Evolutionary conservation across 1,139 yeast genomes (phyloP), one percentile per base, ranked within the genome.

Genomic region (Pichia sp.): DNA sequence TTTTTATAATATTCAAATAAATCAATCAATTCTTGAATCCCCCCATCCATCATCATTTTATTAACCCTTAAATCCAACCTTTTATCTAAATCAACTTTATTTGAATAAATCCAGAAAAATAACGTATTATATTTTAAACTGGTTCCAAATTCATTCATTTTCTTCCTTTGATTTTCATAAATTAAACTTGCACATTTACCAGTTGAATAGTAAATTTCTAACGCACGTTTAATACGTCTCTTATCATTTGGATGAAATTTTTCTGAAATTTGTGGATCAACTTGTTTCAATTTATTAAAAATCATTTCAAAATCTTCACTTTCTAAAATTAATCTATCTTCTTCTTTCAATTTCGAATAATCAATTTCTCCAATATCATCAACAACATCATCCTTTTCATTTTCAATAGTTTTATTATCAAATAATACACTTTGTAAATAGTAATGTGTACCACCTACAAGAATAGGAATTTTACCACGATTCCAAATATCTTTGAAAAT

Each of bases 361-460:
- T 59, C 84, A 16, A n/a, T 22, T 18, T 38, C 47, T 10, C 14
- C 27, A 27, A 29, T 34, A 28, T 33, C 16, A 44, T 45, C 19
- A 10, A 55, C 56, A 0, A 62, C 51, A 6, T 66, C 62, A 60
- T 69, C 62, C 11, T 68, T 67, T 10, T 34, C 22, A 36, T 36
- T 36, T 10, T 70, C 72, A 7, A 79, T 70, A 0, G 88, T 83
- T 58, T 84, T 81, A 61, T 87, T 86, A 49, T 77, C 74, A 63
- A 91, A 89, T 19, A 95, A 66, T 2, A 89, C 70, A 19, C 87
- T 80, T 66, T 87, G 96, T 42, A 90, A 72, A 66, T 93, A 93
- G 66, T 93, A 93, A 65, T 91, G 97, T 0, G 99, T 93, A 0
- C 99, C 99, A 3, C 99, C 99, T 2, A 93, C 91, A 0, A 95